Conservation (phyloP, 371 early-diverging fungal genomes). For the Homolaphlyctis polyrhiza region DNA sequence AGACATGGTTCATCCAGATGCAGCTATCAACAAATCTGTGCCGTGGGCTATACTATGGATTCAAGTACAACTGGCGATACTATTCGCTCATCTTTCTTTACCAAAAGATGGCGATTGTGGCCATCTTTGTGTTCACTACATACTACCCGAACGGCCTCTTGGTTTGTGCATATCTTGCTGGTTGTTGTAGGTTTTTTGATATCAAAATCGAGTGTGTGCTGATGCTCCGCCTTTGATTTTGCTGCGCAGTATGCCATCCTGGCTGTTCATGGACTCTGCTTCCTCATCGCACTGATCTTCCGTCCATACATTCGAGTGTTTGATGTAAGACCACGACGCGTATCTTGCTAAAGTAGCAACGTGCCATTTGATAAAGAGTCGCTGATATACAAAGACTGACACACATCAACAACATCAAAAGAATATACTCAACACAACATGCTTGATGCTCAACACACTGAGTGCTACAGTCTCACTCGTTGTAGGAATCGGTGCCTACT, state of each 20-base stretch:
- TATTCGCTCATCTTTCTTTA: neutral
- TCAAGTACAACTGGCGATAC: conserved; percentile 1
- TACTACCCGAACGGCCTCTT: neutral
- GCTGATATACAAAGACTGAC: too few species aligned
- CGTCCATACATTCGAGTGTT: neutral
- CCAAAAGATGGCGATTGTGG: conserved; percentile 3
- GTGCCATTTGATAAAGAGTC: neutral
- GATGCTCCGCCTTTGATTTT: neutral
- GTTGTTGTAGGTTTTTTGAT: neutral
- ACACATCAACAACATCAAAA: too few species aligned
- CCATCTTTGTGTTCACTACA: neutral
- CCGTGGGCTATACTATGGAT: conserved; percentile 1
- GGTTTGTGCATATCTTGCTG: neutral
- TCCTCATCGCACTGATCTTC: neutral
- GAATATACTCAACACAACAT: conserved; percentile 2
- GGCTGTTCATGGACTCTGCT: neutral
- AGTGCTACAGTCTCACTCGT: neutral
- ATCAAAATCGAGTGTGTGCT: neutral
- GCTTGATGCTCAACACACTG: neutral
- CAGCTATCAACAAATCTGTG: conserved; percentile 2
- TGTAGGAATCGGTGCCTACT: neutral
- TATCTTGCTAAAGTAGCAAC: neutral
- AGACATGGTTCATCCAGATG: neutral
- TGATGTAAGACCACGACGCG: neutral
- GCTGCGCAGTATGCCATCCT: neutral